phyloP scores from a whole-genome alignment of 345 rosid genomes.

The Leavenworthia alabamica region DNA sequence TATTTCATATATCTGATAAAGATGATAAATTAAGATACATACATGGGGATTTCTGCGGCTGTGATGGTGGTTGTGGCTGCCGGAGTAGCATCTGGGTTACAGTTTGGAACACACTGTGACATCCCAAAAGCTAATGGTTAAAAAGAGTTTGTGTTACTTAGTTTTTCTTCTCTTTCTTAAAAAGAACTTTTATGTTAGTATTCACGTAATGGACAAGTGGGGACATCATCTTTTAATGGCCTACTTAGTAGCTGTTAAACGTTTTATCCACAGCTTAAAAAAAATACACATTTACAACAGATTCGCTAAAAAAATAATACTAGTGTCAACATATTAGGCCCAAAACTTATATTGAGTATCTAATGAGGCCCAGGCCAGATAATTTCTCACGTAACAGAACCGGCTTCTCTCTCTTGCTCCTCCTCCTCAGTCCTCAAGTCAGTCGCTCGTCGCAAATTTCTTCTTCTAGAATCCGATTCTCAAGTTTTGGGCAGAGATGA shows the following conservation, averaged over 20 bases:
- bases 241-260: constrained; percentile 7
- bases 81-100: constrained; percentile 52
- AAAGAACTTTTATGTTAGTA: constrained; percentile 10
- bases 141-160: not conserved
- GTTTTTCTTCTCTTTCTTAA: constrained; percentile 11
- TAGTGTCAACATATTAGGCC: too few species aligned
- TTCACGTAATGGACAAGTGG: constrained; percentile 19
- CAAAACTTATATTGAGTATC: too few species aligned
- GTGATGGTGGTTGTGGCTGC: constrained; percentile 19
- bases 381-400: too few species aligned
- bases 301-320: not conserved
- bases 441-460: too few species aligned
- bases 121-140: constrained; percentile 18
- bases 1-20: not conserved
- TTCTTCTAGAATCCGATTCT: too few species aligned
- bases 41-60: constrained; percentile 49
- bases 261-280: not conserved
- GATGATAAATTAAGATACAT: not conserved
- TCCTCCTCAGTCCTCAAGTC: too few species aligned
- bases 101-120: constrained; percentile 90
- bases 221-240: constrained; percentile 9
- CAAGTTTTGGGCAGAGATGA: too few species aligned
- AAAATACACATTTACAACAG: not conserved
- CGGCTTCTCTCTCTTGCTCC: too few species aligned
- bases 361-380: too few species aligned